Percentiles rank a stretch among this genome's conserved stretches.
Conservation (phyloP, 176 grass and related monocot species). For the Triticum dicoccoides region DNA sequence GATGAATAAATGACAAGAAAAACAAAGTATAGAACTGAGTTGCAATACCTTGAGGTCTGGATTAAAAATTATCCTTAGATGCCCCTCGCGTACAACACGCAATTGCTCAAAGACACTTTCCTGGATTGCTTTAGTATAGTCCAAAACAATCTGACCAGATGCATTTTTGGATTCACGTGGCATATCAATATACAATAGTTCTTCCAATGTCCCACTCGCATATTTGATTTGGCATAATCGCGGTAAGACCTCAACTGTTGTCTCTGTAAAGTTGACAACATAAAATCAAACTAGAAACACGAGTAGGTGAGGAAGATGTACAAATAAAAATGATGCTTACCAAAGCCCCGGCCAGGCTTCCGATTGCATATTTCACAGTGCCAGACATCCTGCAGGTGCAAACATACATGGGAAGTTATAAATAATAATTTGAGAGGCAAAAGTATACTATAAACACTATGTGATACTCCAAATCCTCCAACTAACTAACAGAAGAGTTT, state of each 20-base stretch:
- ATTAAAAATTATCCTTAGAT: constrained; percentile 97
- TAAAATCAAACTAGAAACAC: not conserved
- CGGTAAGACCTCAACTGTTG: constrained; percentile 93
- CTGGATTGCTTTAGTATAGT: constrained; percentile 96
- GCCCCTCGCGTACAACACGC: constrained; percentile 91
- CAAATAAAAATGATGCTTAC: constrained; percentile 47
- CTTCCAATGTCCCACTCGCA: constrained; percentile 91
- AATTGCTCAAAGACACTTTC: constrained; percentile 98
- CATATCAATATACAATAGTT: constrained; percentile 98
- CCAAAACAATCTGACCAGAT: constrained; percentile 89
- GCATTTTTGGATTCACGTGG: constrained; percentile 86
- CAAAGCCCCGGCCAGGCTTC: constrained; percentile 98
- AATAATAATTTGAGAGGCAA: constrained; percentile 3
- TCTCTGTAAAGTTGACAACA: constrained; percentile 57
- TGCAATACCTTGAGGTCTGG: constrained; percentile 85
- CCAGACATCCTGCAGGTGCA: constrained; percentile 80
- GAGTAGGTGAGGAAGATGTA: not conserved
- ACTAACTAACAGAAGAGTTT: not conserved
- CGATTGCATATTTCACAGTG: constrained; percentile 97
- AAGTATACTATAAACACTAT: not conserved
- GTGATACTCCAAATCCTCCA: not conserved
- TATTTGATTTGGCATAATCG: constrained; percentile 97
- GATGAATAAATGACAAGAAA: not conserved
- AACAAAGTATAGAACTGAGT: constrained; percentile 11
- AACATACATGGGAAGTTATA: not conserved